phyloP scores from a whole-genome alignment of 2,329 filamentous ascomycete genomes.

The Geosmithia putterillii region DNA sequence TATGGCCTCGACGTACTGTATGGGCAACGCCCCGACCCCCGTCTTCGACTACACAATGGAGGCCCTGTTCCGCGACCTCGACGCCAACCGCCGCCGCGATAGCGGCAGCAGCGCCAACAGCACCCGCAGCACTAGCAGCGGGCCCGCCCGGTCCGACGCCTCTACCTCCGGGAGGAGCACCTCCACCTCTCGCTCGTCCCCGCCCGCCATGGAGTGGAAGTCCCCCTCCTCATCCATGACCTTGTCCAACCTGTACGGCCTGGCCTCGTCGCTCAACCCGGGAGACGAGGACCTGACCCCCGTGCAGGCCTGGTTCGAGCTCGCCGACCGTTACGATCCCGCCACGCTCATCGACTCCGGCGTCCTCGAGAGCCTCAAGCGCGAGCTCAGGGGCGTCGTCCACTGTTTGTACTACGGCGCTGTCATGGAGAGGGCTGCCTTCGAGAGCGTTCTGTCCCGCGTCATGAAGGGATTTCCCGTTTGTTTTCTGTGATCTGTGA shows the following conservation, averaged over 20 bases:
- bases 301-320: conserved; percentile 43
- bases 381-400: conserved; percentile 28
- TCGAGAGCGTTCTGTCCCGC: conserved; percentile 30
- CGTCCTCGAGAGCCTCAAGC: conserved; percentile 23
- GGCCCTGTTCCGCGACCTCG: neutral
- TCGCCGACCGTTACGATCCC: conserved; percentile 26
- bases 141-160: conserved; percentile 5
- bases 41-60: conserved; percentile 12
- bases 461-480: conserved; percentile 17
- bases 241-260: conserved; percentile 27
- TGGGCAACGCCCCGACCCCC: conserved; percentile 22
- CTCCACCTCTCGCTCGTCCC: conserved; percentile 5
- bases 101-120: neutral
- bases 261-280: conserved; percentile 31
- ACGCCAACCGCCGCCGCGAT: neutral
- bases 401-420: conserved; percentile 36
- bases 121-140: too few relatives aligned
- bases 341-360: conserved; percentile 19
- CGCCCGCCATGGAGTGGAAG: conserved; percentile 20
- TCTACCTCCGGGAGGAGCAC: conserved; percentile 5
- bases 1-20: conserved; percentile 29
- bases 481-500: neutral
- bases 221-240: conserved; percentile 23
- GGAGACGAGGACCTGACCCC: conserved; percentile 31
- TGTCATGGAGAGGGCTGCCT: conserved; percentile 29